A percentile compares a stretch with the other conserved stretches of the same genome.
phyloP scores from a whole-genome alignment of 2,329 filamentous ascomycete genomes.

The Akanthomyces dipterigenus region DNA sequence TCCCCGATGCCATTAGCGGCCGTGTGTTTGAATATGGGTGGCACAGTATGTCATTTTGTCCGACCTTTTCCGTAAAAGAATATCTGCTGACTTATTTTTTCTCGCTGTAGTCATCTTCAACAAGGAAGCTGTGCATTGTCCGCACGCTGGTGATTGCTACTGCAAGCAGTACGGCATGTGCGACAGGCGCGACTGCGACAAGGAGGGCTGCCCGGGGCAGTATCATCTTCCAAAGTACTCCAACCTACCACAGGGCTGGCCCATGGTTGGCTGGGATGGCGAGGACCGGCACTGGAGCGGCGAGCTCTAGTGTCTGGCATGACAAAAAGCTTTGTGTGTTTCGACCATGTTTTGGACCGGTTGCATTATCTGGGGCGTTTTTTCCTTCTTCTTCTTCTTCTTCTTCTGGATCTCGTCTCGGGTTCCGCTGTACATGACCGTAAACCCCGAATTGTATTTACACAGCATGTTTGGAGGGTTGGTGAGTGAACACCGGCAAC shows the following conservation, averaged over 20 bases:
- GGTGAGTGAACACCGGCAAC: too few relatives aligned
- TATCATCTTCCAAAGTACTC: constrained; percentile 54
- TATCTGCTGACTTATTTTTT: neutral
- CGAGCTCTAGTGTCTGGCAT: constrained; percentile 5
- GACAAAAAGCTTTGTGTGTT: neutral
- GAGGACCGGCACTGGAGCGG: constrained; percentile 19
- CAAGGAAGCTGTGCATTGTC: constrained; percentile 52
- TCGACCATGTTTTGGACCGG: neutral
- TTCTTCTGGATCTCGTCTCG: neutral
- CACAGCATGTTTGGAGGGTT: too few relatives aligned
- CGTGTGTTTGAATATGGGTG: constrained; percentile 59
- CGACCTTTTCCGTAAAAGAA: neutral
- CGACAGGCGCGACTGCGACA: constrained; percentile 30
- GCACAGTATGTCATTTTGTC: constrained; percentile 41
- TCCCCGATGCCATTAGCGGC: constrained; percentile 49
- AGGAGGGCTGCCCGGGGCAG: constrained; percentile 45
- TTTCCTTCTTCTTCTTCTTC: neutral
- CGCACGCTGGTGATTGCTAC: constrained; percentile 54
- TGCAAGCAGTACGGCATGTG: constrained; percentile 62
- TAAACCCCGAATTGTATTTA: too few relatives aligned
- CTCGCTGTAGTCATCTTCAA: constrained; percentile 50
- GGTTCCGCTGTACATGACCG: neutral
- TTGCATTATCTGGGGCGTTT: constrained; percentile 4
- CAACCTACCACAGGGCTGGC: constrained; percentile 56
- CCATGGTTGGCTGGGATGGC: constrained; percentile 45